Conservation (phyloP, 768 basidiomycete genomes). For the Fomitopsis pulvina region DNA sequence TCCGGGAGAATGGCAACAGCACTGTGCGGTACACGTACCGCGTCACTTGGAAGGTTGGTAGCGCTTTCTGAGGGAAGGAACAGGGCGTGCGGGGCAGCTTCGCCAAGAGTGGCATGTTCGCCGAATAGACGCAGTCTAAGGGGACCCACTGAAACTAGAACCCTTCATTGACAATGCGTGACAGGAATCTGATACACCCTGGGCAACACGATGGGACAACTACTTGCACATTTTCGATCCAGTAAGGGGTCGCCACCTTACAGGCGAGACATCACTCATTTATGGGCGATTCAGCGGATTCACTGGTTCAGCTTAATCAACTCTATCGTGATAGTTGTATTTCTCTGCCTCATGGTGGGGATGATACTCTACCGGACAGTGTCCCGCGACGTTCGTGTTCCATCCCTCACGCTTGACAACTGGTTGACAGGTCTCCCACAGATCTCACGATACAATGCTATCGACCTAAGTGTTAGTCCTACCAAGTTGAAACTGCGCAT, state of each 20-base stretch:
- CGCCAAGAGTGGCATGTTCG: too few species aligned
- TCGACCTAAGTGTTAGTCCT: conserved; percentile 72
- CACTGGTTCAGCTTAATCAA: conserved; percentile 97
- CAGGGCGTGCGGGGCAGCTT: too few species aligned
- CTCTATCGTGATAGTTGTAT: conserved; percentile 83
- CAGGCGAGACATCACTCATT: neutral
- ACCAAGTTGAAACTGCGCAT: conserved; percentile 1
- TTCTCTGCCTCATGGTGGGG: conserved; percentile 90
- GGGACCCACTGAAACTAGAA: neutral
- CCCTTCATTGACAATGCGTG: neutral
- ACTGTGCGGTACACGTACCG: conserved; percentile 81
- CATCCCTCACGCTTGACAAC: neutral
- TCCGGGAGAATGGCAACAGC: conserved; percentile 57
- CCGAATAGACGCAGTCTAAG: too few species aligned
- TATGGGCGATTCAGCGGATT: conserved; percentile 40
- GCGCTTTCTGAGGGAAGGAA: too few species aligned
- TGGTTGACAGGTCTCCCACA: too few species aligned
- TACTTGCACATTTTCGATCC: conserved; percentile 94
- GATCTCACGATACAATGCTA: conserved; percentile 92
- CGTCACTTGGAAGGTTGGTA: conserved; percentile 76
- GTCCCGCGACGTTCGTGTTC: conserved; percentile 67
- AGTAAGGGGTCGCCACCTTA: conserved; percentile 7
- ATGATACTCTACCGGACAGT: conserved; percentile 86
- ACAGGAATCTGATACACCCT: conserved; percentile 80
- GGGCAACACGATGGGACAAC: conserved; percentile 95